Base-by-base conservation (phyloP, 768 basidiomycete genomes). In the Tephrocybe rancida region DNA sequence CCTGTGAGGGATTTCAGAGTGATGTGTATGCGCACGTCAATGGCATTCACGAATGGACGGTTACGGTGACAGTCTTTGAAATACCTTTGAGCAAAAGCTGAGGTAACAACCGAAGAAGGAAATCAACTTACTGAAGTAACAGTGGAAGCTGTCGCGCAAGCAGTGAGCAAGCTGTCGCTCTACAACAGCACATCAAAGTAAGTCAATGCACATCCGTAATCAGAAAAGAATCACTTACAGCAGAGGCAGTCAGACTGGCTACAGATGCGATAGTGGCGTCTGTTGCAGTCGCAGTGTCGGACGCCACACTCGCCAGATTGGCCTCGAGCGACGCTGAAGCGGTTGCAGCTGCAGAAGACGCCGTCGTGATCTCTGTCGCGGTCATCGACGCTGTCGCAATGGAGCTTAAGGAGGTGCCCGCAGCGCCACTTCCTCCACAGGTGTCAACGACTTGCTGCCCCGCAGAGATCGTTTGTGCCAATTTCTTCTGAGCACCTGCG, bases 381-480 rank as follows among this genome's bases (percentile, higher is more conserved):
- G 42, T 48, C 42, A 55, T 44, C n/a, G 46, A 55, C 2, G 25
- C 42, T 14, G 35, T 50, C 10, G 43, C 46, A 8, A 55, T 24
- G 9, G 47, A 41, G 42, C 47, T 50, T 30, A 44, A 43, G 4
- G 46, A 34, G 2, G 47, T 44, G 9, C 42, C 54, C 2, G 21
- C 30, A 3, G 46, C 46, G 13, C 54, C 54, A 22, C 54, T 26
- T 14, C 52, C 52, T 1, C 54, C 46, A 26, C 54, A 55, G 14
- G 47, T 37, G 26, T 49, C 54, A 19, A 49, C 42, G 22, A 55
- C 54, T 41, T 55, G 52, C 35, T 54, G 52, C 3, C 52, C 52
- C 3, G 52, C 54, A 9, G 47, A n/a, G 16, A 55, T 55, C 21
- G 54, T 55, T 19, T 50, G 41, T 43, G 43, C 32, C 16, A 64